Conservation (phyloP, 768 basidiomycete genomes). For the Cyclocybe aegerita region DNA sequence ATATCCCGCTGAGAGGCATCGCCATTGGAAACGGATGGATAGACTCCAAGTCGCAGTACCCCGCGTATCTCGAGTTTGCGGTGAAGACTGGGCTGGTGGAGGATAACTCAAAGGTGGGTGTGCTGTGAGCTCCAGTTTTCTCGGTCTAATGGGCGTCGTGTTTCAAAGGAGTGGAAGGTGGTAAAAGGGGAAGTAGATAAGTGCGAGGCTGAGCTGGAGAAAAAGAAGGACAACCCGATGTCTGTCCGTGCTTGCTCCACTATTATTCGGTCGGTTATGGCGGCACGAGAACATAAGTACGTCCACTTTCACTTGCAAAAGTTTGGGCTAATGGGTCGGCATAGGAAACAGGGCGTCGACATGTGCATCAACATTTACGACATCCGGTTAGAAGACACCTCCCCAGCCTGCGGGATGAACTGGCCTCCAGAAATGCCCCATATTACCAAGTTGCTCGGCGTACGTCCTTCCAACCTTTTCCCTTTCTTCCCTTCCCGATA, state of each 20-base stretch:
- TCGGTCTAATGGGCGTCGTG: not conserved
- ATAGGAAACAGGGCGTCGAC: conserved; percentile 51
- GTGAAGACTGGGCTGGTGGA: conserved; percentile 78
- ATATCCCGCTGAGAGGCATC: conserved; percentile 67
- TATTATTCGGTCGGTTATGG: conserved; percentile 48
- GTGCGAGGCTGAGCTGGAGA: conserved; percentile 52
- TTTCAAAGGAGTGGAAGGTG: conserved; percentile 56
- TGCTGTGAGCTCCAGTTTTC: not conserved
- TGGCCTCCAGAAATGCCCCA: conserved; percentile 89
- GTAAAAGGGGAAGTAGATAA: conserved; percentile 55
- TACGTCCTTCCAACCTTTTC: conserved; percentile 41
- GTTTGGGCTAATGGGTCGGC: conserved; percentile 32
- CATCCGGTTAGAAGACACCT: conserved; percentile 81
- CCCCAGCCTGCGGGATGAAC: conserved; percentile 94
- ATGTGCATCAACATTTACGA: conserved; percentile 96
- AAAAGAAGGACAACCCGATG: conserved; percentile 57
- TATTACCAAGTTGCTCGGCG: conserved; percentile 77
- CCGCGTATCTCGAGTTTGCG: conserved; percentile 84
- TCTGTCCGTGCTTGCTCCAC: conserved; percentile 55
- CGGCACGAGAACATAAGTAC: conserved; percentile 40
- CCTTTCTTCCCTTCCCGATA: not conserved
- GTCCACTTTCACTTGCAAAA: conserved; percentile 8
- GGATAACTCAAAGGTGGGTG: conserved; percentile 61
- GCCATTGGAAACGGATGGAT: conserved; percentile 99
- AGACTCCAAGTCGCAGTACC: conserved; percentile 85